Conservation (phyloP, 139 green algal species). For the Tetradesmus obliquus region DNA sequence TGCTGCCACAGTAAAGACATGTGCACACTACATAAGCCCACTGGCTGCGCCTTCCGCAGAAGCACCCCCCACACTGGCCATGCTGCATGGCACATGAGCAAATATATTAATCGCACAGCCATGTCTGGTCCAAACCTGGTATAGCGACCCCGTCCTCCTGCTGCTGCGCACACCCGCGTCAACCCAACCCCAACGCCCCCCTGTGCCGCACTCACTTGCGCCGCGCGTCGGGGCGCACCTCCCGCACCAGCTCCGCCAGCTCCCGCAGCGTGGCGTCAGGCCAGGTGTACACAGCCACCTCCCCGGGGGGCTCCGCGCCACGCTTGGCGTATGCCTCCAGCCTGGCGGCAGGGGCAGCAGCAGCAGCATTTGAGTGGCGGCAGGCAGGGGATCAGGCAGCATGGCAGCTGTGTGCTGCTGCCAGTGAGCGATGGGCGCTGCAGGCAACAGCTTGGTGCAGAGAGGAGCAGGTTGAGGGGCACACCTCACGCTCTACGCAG, state of each 20-base stretch:
- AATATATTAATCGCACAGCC: too few species aligned
- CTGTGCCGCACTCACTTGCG: constrained; percentile 7
- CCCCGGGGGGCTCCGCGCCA: constrained; percentile 39
- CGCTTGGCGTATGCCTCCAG: constrained; percentile 35
- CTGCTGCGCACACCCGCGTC: neutral
- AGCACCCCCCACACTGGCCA: too few species aligned
- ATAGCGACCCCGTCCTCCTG: neutral
- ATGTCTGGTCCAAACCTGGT: neutral
- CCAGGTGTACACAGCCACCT: constrained; percentile 91
- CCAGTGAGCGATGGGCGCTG: neutral
- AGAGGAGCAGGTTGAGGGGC: neutral
- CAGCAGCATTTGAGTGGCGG: constrained; percentile 9
- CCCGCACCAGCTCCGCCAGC: constrained; percentile 91
- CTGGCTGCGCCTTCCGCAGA: too few species aligned
- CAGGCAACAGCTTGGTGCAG: neutral
- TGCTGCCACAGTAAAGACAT: too few species aligned
- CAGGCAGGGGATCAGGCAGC: neutral
- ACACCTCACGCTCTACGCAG: neutral
- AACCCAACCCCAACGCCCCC: neutral
- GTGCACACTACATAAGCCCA: too few species aligned
- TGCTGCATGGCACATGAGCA: too few species aligned
- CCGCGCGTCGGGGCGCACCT: constrained; percentile 63
- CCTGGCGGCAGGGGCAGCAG: neutral
- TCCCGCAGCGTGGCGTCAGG: constrained; percentile 92
- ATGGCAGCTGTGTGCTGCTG: neutral